Evolutionary conservation across 768 basidiomycete species (phyloP).

Genomic region (Mycena metata): DNA sequence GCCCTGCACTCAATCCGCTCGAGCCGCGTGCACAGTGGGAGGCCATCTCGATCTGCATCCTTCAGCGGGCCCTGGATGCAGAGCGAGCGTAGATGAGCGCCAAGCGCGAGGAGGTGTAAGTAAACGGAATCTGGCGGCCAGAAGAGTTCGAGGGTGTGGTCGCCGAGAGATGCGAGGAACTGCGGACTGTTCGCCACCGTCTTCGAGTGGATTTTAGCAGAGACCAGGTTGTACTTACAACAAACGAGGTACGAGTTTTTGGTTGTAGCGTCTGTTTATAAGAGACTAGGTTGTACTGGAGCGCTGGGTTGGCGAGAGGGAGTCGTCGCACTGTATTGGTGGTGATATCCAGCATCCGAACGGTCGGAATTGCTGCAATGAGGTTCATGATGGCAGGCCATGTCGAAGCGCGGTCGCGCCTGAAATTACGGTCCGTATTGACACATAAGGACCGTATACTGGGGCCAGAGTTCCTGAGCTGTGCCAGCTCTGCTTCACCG

Average conservation of each 20-base stretch:
- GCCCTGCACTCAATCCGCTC: conserved; percentile 5
- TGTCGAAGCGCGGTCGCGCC: no score
- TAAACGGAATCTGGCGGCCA: not conserved
- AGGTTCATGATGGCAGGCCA: not conserved
- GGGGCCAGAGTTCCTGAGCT: not conserved
- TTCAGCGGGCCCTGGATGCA: not conserved
- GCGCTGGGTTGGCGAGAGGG: not conserved
- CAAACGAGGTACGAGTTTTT: no score
- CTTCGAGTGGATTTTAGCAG: not conserved
- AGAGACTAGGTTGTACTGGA: no score
- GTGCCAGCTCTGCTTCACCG: not conserved
- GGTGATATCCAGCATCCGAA: conserved; percentile 1
- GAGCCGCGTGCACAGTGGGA: not conserved
- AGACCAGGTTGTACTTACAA: no score
- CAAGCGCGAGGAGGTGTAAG: not conserved
- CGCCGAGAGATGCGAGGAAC: not conserved
- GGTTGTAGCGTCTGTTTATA: no score
- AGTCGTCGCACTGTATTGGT: not conserved
- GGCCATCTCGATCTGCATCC: not conserved
- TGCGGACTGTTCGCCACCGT: not conserved
- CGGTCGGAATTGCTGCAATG: not conserved
- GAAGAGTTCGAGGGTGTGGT: not conserved
- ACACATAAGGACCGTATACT: not conserved
- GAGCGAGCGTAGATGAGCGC: not conserved
- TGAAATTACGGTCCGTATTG: not conserved